Percentiles rank a stretch among this genome's conserved stretches.
phyloP scores from a whole-genome alignment of 2,329 filamentous ascomycete genomes.

The Aspergillaceae sp. region DNA sequence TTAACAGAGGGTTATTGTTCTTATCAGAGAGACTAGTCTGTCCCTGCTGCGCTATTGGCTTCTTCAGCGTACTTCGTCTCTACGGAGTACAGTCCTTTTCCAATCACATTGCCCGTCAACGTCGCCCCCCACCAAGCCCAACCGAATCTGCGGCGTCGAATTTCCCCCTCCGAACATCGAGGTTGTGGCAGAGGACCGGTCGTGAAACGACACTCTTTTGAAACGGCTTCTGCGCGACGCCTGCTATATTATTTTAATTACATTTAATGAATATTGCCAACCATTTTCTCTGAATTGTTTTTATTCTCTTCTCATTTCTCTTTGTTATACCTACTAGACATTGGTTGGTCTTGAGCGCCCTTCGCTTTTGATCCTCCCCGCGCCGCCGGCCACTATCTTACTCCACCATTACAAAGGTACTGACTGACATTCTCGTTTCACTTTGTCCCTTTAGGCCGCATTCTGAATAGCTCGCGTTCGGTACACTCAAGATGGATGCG shows the following conservation, averaged over 20 bases:
- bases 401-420: too few relatives aligned
- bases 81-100: too few relatives aligned
- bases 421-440: too few relatives aligned
- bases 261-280: constrained; percentile 13
- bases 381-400: constrained; percentile 3
- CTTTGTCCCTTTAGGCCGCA: neutral
- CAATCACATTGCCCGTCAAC: too few relatives aligned
- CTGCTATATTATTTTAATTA: neutral
- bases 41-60: neutral
- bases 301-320: constrained; percentile 1
- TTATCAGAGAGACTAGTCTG: neutral
- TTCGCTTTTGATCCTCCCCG: constrained; percentile 2
- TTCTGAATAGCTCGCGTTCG: neutral
- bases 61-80: too few relatives aligned
- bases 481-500: constrained; percentile 17
- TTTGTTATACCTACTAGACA: constrained; percentile 1
- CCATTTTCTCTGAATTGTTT: constrained; percentile 5
- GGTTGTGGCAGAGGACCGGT: neutral
- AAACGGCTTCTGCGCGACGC: neutral
- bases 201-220: neutral
- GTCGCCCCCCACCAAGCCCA: neutral
- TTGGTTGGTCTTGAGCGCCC: constrained; percentile 11
- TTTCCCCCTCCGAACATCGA: neutral
- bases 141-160: neutral
- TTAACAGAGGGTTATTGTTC: too few relatives aligned